Percentiles rank a stretch among this genome's conserved stretches.
phyloP scores from a whole-genome alignment of 2,329 filamentous ascomycete genomes.

The Cordyceps tenuipes region DNA sequence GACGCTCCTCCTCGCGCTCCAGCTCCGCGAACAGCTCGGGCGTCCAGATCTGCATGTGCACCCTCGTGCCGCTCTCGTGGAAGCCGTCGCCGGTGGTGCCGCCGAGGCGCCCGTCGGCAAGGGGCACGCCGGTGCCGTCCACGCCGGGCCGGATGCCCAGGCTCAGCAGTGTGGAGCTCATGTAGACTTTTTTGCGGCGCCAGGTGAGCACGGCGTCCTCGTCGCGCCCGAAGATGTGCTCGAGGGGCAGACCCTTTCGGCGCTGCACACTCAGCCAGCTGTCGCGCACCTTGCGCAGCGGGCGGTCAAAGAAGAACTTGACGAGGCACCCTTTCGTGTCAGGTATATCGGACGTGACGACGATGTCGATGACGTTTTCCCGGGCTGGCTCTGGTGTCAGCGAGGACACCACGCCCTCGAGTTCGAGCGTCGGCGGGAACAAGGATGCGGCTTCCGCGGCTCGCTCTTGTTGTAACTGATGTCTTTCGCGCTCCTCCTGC shows the following conservation, averaged over 20 bases:
- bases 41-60: conserved; percentile 75
- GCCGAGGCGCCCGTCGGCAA: conserved; percentile 21
- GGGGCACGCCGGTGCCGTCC: conserved; percentile 32
- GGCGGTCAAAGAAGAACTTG: conserved; percentile 58
- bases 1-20: conserved; percentile 39
- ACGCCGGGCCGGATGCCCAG: conserved; percentile 49
- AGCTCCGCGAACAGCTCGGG: conserved; percentile 47
- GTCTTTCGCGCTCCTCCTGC: conserved; percentile 21
- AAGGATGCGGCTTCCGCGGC: conserved; percentile 16
- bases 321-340: conserved; percentile 48
- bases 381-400: neutral
- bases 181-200: conserved; percentile 63
- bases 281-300: conserved; percentile 56
- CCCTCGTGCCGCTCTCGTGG: conserved; percentile 41
- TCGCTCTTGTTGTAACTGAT: neutral
- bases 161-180: conserved; percentile 62
- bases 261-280: conserved; percentile 61
- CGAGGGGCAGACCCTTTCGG: conserved; percentile 27
- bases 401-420: neutral
- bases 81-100: conserved; percentile 44
- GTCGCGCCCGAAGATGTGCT: conserved; percentile 27
- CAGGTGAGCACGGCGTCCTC: conserved; percentile 68
- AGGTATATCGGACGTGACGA: conserved; percentile 56
- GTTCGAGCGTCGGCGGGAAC: neutral
- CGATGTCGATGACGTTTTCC: conserved; percentile 22